A percentile compares a stretch with the other conserved stretches of the same genome.
phyloP scores from a whole-genome alignment of 257 asterid species.

The Solanum gracilifrons region DNA sequence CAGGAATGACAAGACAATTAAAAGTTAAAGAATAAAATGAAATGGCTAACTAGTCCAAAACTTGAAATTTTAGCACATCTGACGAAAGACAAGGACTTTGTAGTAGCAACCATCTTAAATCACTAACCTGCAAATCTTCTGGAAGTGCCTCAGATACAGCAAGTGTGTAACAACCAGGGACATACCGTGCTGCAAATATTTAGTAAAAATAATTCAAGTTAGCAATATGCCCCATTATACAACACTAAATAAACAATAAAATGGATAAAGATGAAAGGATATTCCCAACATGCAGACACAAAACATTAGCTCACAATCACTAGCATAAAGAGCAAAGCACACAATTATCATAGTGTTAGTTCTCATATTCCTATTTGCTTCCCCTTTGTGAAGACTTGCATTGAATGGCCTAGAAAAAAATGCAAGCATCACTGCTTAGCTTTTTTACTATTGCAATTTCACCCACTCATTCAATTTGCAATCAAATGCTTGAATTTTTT shows the following conservation, averaged over 20 bases:
- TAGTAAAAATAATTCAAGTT: not conserved
- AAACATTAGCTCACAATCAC: not conserved
- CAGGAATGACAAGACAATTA: not conserved
- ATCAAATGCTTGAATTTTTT: not conserved
- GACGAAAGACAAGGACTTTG: not conserved
- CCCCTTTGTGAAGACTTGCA: not conserved
- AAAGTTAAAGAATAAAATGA: not conserved
- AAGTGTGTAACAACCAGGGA: conserved; percentile 87
- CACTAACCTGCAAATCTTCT: conserved; percentile 51
- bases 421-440: not conserved
- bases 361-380: not conserved
- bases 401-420: not conserved
- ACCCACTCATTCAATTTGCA: not conserved
- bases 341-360: not conserved
- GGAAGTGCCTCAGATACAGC: conserved; percentile 85
- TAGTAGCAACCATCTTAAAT: not conserved
- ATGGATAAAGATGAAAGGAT: not conserved
- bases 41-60: not conserved
- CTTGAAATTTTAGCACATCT: not conserved
- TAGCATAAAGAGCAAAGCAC: not conserved
- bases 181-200: conserved; percentile 51
- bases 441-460: not conserved
- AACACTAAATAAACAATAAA: not conserved
- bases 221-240: not conserved
- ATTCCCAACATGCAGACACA: not conserved